A percentile compares a stretch with the other conserved stretches of the same genome.
These are phyloP conservation scores for Herpetomonas muscarum DNA, from an alignment of 208 protist species.

Conservation along the genomic window DNA sequence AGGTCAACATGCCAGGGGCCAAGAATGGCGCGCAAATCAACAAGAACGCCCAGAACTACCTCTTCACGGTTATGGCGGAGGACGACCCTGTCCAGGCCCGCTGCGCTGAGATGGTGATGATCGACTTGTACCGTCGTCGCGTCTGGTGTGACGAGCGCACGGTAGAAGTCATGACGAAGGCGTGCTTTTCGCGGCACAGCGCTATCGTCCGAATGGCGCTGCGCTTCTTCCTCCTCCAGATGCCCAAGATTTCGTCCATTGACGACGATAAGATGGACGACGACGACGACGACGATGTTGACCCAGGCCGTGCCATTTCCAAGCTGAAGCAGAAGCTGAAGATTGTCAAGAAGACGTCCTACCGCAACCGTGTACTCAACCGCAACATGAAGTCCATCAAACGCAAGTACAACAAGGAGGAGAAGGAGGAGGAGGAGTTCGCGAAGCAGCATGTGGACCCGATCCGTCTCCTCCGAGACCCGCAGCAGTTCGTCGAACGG, in stretches of 20 bases:
- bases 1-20: conserved; percentile 83
- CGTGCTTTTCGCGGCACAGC: conserved; percentile 91
- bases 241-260: conserved; percentile 72
- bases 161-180: conserved; percentile 95
- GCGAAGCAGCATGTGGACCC: conserved; percentile 91
- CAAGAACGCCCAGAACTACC: conserved; percentile 93
- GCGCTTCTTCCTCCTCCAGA: conserved; percentile 94
- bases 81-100: conserved; percentile 90
- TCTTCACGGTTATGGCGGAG: conserved; percentile 94
- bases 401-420: conserved; percentile 82
- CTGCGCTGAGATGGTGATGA: conserved; percentile 96
- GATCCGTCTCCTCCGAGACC: conserved; percentile 94
- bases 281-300: conserved; percentile 72
- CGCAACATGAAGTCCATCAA: conserved; percentile 60
- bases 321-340: conserved; percentile 91
- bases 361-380: conserved; percentile 85
- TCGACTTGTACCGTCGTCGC: conserved; percentile 96
- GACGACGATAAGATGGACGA: conserved; percentile 60
- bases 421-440: conserved; percentile 64
- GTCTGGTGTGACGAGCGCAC: conserved; percentile 93
- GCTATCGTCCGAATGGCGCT: conserved; percentile 93
- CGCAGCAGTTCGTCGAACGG: conserved; percentile 94
- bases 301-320: conserved; percentile 80
- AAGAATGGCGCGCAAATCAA: conserved; percentile 91
- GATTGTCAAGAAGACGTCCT: conserved; percentile 90